Evolutionary conservation across 306 rosid genomes (phyloP).

Genomic region (Sesbania bispinosa): DNA sequence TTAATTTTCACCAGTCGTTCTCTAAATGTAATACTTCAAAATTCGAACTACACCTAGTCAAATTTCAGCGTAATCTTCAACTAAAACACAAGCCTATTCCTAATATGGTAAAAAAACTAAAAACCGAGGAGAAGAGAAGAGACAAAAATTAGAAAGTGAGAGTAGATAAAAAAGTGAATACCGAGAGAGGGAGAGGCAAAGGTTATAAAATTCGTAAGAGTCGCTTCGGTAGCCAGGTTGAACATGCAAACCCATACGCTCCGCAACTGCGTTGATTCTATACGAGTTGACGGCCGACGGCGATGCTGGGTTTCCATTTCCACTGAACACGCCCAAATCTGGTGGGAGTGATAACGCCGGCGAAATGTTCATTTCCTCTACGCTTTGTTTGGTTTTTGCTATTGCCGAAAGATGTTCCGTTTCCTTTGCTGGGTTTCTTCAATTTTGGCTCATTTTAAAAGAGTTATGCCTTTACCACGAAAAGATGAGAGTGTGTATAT

Average conservation of each 20-base stretch:
- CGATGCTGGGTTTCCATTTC: not conserved
- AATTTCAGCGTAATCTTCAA: not conserved
- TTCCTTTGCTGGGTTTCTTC: too few relatives aligned
- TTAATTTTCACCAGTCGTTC: not conserved
- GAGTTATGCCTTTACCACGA: too few relatives aligned
- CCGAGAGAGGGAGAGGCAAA: constrained; percentile 69
- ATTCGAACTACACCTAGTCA: not conserved
- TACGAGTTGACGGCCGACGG: constrained; percentile 39
- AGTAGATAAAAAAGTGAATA: not conserved
- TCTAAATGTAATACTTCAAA: not conserved
- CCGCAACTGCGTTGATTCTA: constrained; percentile 38
- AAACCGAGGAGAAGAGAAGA: not conserved
- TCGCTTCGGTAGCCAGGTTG: constrained; percentile 26
- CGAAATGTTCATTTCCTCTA: constrained; percentile 1
- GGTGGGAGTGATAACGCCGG: not conserved
- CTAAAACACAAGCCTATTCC: not conserved
- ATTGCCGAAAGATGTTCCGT: not conserved
- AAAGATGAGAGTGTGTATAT: too few relatives aligned
- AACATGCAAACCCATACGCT: constrained; percentile 36
- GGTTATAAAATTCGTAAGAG: constrained; percentile 36
- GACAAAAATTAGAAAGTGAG: not conserved
- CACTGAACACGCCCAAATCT: not conserved
- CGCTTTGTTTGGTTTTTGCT: not conserved
- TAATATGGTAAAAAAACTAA: not conserved
- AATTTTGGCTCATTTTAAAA: too few relatives aligned